Evolutionary conservation across 2,329 filamentous ascomycete genomes (phyloP).

Genomic region (Fusarium ambrosium): DNA sequence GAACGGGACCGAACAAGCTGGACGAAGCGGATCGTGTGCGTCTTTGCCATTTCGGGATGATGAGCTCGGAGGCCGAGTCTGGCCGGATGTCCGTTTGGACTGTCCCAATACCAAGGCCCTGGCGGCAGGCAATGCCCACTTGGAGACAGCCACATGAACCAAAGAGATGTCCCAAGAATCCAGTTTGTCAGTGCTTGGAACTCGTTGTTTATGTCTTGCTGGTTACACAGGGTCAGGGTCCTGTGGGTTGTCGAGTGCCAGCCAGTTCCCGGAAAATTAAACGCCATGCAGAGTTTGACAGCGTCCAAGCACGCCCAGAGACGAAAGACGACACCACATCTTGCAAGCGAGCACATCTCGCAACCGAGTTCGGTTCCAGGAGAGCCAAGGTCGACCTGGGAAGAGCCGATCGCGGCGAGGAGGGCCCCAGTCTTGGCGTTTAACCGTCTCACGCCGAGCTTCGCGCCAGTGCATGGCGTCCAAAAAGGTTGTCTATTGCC

Average conservation of each 20-base stretch:
- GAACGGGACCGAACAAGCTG: neutral
- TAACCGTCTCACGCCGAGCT: neutral
- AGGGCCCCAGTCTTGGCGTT: neutral
- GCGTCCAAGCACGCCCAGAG: neutral
- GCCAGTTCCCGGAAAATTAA: neutral
- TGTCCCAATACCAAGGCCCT: slow-evolving; percentile 3
- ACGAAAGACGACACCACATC: neutral
- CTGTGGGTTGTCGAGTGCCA: neutral
- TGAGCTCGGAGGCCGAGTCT: neutral
- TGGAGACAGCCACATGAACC: slow-evolving; percentile 3
- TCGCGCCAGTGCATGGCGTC: neutral
- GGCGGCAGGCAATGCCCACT: slow-evolving; percentile 11
- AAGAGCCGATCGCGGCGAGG: neutral
- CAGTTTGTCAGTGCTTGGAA: neutral
- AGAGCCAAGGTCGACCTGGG: neutral
- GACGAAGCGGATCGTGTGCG: neutral
- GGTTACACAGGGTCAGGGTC: neutral
- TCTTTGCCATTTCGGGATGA: neutral
- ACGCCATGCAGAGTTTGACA: slow-evolving; percentile 1
- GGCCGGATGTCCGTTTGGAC: neutral
- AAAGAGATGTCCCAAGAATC: neutral
- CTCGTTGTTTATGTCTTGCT: neutral
- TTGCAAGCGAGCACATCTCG: slow-evolving; percentile 1
- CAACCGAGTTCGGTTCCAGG: neutral
- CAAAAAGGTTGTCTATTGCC: neutral